Evolutionary conservation across 176 grass and related monocot genomes (phyloP), one percentile per base, ranked within the genome.

Genomic region (Bromus sterilis): DNA sequence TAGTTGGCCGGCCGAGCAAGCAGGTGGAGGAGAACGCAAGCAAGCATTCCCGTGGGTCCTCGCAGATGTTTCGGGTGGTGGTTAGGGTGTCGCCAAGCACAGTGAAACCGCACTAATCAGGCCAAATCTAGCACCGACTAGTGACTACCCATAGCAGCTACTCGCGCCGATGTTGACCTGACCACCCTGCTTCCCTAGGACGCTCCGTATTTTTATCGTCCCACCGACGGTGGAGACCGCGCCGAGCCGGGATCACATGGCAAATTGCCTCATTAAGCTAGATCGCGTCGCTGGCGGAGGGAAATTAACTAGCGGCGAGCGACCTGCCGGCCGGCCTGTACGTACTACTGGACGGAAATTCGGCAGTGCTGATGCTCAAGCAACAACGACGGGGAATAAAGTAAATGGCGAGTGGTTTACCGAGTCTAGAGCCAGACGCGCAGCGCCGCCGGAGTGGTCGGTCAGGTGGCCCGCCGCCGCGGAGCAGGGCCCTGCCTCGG

Each of bases 1-100:
- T 43, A 4, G 94, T 91, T 79, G 87, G 84, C 86, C 77, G n/a
- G n/a, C n/a, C n/a, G n/a, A n/a, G n/a, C n/a, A 86, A 81, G 62
- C 75, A 65, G 91, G 91, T 91, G 78, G 82, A 59, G 82, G 57
- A 48, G 71, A 84, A 56, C 40, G 81, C 66, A 73, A 66, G 62
- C 56, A 69, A 66, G 62, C 56, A 69, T 83, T 56, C 58, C n/a
- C 49, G 77, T 56, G 77, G 87, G 60, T 9, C 74, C 64, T 66
- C 10, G 76, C 30, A 51, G 61, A 9, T 66, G 73, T 58, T 64
- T 71, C 85, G 72, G 86, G 72, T 31, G 80, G 91, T 87, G 84
- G 94, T 91, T 93, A 71, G 78, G 35, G 84, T 43, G 89, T 91
- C 91, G 82, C 77, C 65, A 7, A 28, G 78, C 5, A 53, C 82